These are phyloP conservation scores for Hypoxylon sp. DNA, from an alignment of 2,329 filamentous ascomycete species.

Conservation along the genomic window DNA sequence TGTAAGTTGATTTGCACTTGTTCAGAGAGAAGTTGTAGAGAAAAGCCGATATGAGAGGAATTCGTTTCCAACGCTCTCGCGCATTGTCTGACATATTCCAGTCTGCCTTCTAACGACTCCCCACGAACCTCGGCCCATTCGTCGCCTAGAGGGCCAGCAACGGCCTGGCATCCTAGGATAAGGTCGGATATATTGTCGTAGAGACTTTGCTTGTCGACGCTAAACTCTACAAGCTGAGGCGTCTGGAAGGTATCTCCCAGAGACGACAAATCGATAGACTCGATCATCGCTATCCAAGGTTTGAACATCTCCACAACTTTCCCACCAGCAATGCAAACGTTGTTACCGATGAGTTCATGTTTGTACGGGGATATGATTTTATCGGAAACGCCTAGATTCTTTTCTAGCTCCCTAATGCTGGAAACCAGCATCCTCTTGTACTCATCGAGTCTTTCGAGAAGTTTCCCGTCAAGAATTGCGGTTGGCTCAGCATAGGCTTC, in stretches of 20 bases:
- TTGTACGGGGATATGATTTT: conserved; percentile 84
- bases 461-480: conserved; percentile 78
- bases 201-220: conserved; percentile 89
- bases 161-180: conserved; percentile 86
- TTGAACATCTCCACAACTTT: conserved; percentile 91
- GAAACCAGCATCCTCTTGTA: conserved; percentile 88
- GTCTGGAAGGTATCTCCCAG: conserved; percentile 85
- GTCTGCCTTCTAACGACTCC: conserved; percentile 87
- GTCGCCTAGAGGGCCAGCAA: conserved; percentile 91
- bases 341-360: conserved; percentile 86
- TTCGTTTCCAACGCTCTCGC: conserved; percentile 87
- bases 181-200: conserved; percentile 96
- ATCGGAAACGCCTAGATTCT: conserved; percentile 81
- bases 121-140: conserved; percentile 96
- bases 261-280: conserved; percentile 90
- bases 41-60: conserved; percentile 88
- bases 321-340: conserved; percentile 82
- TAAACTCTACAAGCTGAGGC: conserved; percentile 88
- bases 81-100: conserved; percentile 84
- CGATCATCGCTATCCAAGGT: conserved; percentile 89
- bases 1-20: conserved; percentile 75
- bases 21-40: conserved; percentile 88
- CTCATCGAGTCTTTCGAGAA: conserved; percentile 88
- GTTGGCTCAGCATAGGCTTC: conserved; percentile 81
- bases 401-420: conserved; percentile 88